Conservation (phyloP, 352 stramenopile genomes). For the Globisporangium megalacanthum region DNA sequence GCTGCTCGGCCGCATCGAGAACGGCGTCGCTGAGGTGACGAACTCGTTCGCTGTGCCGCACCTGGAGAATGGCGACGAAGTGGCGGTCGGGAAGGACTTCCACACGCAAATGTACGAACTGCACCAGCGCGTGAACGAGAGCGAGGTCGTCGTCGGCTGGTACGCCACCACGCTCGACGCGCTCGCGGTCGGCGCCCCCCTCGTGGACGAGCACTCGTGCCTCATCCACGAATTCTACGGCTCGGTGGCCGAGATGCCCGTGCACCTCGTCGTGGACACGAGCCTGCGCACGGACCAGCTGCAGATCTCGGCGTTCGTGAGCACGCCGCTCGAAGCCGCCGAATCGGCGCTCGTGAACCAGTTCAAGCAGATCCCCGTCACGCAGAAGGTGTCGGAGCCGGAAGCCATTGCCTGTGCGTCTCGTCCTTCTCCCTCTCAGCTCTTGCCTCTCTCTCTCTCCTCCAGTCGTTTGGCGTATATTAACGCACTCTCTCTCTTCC, state of each 20-base stretch:
- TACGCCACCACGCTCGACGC: conserved; percentile 82
- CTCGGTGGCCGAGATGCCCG: conserved; percentile 87
- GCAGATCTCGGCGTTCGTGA: conserved; percentile 90
- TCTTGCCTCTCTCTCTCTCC: too few species aligned
- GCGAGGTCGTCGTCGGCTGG: conserved; percentile 96
- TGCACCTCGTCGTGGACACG: conserved; percentile 96
- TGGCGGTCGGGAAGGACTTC: conserved; percentile 97
- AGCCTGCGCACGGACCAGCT: conserved; percentile 77
- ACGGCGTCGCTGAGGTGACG: conserved; percentile 88
- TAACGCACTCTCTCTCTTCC: conserved; percentile 3
- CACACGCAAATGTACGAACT: conserved; percentile 97
- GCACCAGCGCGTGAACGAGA: conserved; percentile 92
- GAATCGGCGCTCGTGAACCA: conserved; percentile 90
- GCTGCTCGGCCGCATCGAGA: conserved; percentile 89
- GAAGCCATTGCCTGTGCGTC: conserved; percentile 92
- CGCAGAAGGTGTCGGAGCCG: conserved; percentile 88
- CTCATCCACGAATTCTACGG: conserved; percentile 99
- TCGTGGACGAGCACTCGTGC: conserved; percentile 92
- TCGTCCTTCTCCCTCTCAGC: too few species aligned
- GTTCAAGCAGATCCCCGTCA: conserved; percentile 91
- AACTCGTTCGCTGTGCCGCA: conserved; percentile 97
- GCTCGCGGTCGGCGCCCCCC: conserved; percentile 30
- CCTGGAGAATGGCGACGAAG: conserved; percentile 93
- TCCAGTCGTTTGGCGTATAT: conserved; percentile 5
- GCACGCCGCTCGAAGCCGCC: conserved; percentile 85